Percentiles rank a stretch among this genome's conserved stretches.
phyloP scores from a whole-genome alignment of 306 rosid genomes.

The Citrullus mucosospermus region DNA sequence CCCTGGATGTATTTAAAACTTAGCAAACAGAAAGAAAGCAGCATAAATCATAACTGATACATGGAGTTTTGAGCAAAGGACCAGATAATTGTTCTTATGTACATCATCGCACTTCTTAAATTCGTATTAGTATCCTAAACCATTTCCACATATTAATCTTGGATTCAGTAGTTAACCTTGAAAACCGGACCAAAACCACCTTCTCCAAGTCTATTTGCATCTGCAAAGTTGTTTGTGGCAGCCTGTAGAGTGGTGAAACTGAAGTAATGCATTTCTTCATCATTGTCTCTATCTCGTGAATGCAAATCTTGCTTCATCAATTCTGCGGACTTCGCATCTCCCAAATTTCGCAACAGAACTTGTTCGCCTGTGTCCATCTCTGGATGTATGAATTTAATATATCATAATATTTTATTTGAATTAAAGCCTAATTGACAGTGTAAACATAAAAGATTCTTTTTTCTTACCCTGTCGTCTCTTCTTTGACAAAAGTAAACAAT shows the following conservation, averaged over 20 bases:
- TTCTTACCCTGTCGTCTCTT: constrained; percentile 3
- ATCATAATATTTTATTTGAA: constrained; percentile 1
- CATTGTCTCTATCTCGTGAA: constrained; percentile 10
- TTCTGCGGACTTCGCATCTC: neutral
- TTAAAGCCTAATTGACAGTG: neutral
- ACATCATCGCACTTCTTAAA: neutral
- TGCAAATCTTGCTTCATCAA: constrained; percentile 3
- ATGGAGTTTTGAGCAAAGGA: neutral
- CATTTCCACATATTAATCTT: neutral
- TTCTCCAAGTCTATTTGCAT: constrained; percentile 16
- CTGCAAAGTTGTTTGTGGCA: constrained; percentile 20
- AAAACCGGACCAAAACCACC: constrained; percentile 23
- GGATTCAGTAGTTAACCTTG: constrained; percentile 8
- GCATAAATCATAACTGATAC: neutral
- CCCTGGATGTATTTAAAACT: constrained; percentile 11
- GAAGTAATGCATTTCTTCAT: constrained; percentile 23
- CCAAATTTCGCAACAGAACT: constrained; percentile 7
- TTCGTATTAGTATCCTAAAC: neutral
- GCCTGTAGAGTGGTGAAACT: constrained; percentile 1
- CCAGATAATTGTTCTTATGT: neutral
- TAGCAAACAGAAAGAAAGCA: neutral
- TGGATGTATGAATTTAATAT: neutral
- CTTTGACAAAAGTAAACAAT: neutral
- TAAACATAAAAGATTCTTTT: neutral
- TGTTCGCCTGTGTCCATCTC: constrained; percentile 6